Conservation (phyloP, 2,329 filamentous ascomycete species). For the Pyrenochaeta sp. region DNA sequence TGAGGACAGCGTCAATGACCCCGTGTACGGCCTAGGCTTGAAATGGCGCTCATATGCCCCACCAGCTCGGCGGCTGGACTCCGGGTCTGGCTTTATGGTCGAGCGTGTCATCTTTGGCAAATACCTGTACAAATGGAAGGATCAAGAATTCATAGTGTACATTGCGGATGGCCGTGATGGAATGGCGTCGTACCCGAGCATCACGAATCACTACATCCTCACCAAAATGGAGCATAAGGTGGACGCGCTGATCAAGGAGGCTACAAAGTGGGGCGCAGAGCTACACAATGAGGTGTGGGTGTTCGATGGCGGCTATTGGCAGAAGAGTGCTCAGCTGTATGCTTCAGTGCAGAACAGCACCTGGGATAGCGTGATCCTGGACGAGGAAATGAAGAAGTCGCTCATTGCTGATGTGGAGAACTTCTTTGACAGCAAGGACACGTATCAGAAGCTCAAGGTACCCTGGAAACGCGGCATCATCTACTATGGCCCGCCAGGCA, state of each 20-base stretch:
- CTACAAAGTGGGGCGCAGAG: slow-evolving; percentile 63
- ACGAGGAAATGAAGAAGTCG: slow-evolving; percentile 69
- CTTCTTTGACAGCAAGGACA: slow-evolving; percentile 68
- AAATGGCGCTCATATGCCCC: slow-evolving; percentile 51
- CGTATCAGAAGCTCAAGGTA: slow-evolving; percentile 68
- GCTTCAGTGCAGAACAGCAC: slow-evolving; percentile 54
- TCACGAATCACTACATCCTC: slow-evolving; percentile 55
- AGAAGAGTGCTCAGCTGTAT: slow-evolving; percentile 69
- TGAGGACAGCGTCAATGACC: slow-evolving; percentile 51
- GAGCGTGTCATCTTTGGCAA: slow-evolving; percentile 55
- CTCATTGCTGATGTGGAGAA: slow-evolving; percentile 70
- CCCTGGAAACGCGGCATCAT: slow-evolving; percentile 78
- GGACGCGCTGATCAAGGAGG: slow-evolving; percentile 65
- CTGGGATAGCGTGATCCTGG: slow-evolving; percentile 75
- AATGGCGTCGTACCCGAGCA: slow-evolving; percentile 36
- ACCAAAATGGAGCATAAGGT: slow-evolving; percentile 44
- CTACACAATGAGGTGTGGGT: slow-evolving; percentile 73
- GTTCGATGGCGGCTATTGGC: slow-evolving; percentile 70
- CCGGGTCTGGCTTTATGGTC: slow-evolving; percentile 45
- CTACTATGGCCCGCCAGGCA: slow-evolving; percentile 71
- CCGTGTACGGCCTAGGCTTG: slow-evolving; percentile 42
- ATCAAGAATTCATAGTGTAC: slow-evolving; percentile 55
- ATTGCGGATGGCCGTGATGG: slow-evolving; percentile 54
- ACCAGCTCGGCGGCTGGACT: slow-evolving; percentile 50
- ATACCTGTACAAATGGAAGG: slow-evolving; percentile 56